phyloP scores from a whole-genome alignment of 371 early-diverging fungal genomes.

The Parasitella parasitica region DNA sequence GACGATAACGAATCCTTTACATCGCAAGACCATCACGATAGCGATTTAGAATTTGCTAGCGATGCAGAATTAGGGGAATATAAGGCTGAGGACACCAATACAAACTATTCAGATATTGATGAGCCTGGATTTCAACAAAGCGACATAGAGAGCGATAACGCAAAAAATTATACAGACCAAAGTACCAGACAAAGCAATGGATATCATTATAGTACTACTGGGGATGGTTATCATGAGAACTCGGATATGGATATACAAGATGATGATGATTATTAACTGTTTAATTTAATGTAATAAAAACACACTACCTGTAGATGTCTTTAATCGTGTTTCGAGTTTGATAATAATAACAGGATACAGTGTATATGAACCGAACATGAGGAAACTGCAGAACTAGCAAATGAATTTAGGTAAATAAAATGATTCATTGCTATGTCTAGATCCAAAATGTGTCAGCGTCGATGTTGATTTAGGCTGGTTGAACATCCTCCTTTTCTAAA shows the following conservation, averaged over 20 bases:
- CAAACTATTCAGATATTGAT: neutral
- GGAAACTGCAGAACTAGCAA: too few species aligned
- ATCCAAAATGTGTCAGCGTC: too few species aligned
- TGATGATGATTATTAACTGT: slow-evolving; percentile 1
- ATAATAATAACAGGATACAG: too few species aligned
- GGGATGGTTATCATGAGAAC: slow-evolving; percentile 5
- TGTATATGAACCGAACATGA: too few species aligned
- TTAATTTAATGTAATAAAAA: neutral
- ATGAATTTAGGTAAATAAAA: too few species aligned
- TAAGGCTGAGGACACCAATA: neutral
- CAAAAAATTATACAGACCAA: neutral
- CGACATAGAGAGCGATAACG: slow-evolving; percentile 3
- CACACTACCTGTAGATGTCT: too few species aligned
- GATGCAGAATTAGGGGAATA: slow-evolving; percentile 5
- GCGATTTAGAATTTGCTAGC: slow-evolving; percentile 15
- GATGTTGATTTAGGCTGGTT: too few species aligned
- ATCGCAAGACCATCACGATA: slow-evolving; percentile 13
- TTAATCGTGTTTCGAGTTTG: too few species aligned
- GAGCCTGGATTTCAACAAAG: slow-evolving; percentile 11
- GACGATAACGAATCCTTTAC: slow-evolving; percentile 10
- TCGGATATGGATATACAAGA: slow-evolving; percentile 14
- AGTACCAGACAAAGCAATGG: neutral
- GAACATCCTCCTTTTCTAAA: too few species aligned
- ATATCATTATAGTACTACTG: neutral
- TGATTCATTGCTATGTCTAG: too few species aligned